Percentiles rank a stretch among this genome's conserved stretches.
Evolutionary conservation across 331 rosid species (phyloP).

Genomic region (Arachis monticola): DNA sequence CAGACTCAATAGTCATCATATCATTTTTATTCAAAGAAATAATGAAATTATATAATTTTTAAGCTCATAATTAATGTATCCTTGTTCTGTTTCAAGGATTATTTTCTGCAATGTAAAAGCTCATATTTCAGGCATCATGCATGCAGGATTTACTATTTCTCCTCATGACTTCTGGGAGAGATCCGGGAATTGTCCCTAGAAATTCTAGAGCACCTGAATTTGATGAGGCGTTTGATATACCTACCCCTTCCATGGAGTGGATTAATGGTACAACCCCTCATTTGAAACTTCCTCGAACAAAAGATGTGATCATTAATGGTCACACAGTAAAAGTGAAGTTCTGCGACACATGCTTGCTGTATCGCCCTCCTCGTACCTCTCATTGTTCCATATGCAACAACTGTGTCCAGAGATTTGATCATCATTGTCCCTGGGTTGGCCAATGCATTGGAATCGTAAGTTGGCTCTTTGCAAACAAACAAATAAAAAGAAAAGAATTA

Average conservation of each 20-base stretch:
- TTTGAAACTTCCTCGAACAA: conserved; percentile 84
- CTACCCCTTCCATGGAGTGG: conserved; percentile 97
- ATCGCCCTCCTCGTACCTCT: conserved; percentile 95
- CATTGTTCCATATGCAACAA: conserved; percentile 99
- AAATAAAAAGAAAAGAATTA: not conserved
- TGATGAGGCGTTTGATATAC: conserved; percentile 59
- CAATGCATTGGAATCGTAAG: conserved; percentile 97
- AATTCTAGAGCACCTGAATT: conserved; percentile 75
- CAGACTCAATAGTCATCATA: too few species aligned
- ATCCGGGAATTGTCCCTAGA: conserved; percentile 96
- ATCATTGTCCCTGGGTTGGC: conserved; percentile 99
- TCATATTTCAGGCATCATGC: conserved; percentile 35
- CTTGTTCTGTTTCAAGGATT: not conserved
- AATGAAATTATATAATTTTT: conserved; percentile 24
- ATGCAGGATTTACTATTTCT: conserved; percentile 71
- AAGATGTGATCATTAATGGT: conserved; percentile 80
- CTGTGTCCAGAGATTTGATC: conserved; percentile 95
- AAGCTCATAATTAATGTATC: conserved; percentile 24
- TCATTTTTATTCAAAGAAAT: not conserved
- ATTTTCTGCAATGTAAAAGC: conserved; percentile 36
- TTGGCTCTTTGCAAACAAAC: conserved; percentile 11
- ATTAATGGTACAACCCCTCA: conserved; percentile 72
- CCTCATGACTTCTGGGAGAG: conserved; percentile 79
- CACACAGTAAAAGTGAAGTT: conserved; percentile 82
- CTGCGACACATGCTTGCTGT: conserved; percentile 93